Percentiles rank a stretch among this genome's conserved stretches.
These are phyloP conservation scores for Conringia planisiliqua DNA, from an alignment of 345 rosid genomes.

Conservation along the genomic window DNA sequence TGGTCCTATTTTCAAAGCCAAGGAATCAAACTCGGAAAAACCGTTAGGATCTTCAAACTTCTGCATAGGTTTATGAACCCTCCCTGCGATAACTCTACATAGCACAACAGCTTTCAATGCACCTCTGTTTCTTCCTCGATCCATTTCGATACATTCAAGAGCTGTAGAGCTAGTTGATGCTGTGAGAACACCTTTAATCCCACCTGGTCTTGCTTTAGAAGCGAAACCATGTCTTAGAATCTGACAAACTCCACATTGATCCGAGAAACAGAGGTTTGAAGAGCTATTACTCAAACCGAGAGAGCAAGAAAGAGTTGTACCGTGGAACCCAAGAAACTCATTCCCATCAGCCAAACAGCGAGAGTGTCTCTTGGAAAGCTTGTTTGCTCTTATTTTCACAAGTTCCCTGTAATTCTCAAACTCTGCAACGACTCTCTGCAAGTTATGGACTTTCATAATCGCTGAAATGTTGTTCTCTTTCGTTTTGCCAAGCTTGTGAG, in stretches of 20 bases:
- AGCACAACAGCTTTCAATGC: constrained; percentile 42
- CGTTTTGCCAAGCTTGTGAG: constrained; percentile 18
- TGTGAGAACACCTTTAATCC: constrained; percentile 44
- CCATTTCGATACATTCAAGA: constrained; percentile 35
- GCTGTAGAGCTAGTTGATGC: constrained; percentile 52
- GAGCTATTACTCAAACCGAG: constrained; percentile 40
- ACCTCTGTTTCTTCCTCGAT: neutral
- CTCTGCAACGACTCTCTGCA: constrained; percentile 42
- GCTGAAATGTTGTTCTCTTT: constrained; percentile 30
- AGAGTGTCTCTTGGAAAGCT: constrained; percentile 48
- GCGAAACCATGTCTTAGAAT: constrained; percentile 56
- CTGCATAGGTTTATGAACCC: constrained; percentile 50
- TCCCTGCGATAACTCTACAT: constrained; percentile 76
- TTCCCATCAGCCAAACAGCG: constrained; percentile 81
- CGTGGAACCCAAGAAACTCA: constrained; percentile 63
- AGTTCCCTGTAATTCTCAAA: constrained; percentile 64
- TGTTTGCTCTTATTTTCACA: constrained; percentile 55
- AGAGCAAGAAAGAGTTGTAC: constrained; percentile 47
- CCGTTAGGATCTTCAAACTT: constrained; percentile 37
- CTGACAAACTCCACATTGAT: constrained; percentile 51
- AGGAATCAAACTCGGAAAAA: constrained; percentile 57
- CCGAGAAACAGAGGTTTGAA: constrained; percentile 42
- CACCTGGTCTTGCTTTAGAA: constrained; percentile 23
- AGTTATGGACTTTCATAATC: constrained; percentile 57
- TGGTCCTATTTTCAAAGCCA: constrained; percentile 50